Percentiles rank a stretch among this genome's conserved stretches.
Evolutionary conservation across 371 early-diverging fungal species (phyloP).

Genomic region (Phascolomyces articulosus): DNA sequence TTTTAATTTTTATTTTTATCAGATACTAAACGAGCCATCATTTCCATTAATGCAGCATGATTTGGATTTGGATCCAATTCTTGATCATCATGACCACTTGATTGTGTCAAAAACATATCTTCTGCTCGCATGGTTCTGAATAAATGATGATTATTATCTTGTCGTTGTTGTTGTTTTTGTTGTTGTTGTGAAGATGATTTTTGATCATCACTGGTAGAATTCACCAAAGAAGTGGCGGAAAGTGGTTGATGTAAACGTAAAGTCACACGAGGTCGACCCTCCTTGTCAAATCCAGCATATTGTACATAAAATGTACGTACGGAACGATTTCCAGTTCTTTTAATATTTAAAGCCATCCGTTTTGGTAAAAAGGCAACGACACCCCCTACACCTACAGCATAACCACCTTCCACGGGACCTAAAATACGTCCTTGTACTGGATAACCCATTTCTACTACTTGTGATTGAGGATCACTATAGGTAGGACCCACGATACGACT

Average conservation of each 20-base stretch:
- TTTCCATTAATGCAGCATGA: conserved; percentile 17
- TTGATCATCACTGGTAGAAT: not conserved
- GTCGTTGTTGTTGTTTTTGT: not conserved
- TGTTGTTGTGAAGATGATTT: not conserved
- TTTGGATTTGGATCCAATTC: conserved; percentile 19
- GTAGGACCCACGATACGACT: conserved; percentile 41
- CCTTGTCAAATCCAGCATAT: conserved; percentile 58
- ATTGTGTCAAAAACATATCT: conserved; percentile 26
- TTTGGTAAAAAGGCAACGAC: conserved; percentile 63
- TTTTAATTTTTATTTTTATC: not conserved
- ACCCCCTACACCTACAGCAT: conserved; percentile 72
- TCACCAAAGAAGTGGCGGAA: conserved; percentile 9
- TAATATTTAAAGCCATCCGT: conserved; percentile 24
- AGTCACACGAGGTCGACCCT: conserved; percentile 65
- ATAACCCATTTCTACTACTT: conserved; percentile 33
- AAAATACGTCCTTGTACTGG: conserved; percentile 72
- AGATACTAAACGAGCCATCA: conserved; percentile 3
- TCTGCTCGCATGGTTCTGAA: not conserved
- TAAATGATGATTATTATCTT: not conserved
- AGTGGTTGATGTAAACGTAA: conserved; percentile 28
- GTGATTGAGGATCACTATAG: conserved; percentile 28
- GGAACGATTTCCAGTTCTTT: conserved; percentile 21
- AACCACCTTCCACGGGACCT: conserved; percentile 42
- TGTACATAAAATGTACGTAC: conserved; percentile 71
- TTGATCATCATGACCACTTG: not conserved